phyloP scores from a whole-genome alignment of 2,329 filamentous ascomycete species.

The Phoma sp. region DNA sequence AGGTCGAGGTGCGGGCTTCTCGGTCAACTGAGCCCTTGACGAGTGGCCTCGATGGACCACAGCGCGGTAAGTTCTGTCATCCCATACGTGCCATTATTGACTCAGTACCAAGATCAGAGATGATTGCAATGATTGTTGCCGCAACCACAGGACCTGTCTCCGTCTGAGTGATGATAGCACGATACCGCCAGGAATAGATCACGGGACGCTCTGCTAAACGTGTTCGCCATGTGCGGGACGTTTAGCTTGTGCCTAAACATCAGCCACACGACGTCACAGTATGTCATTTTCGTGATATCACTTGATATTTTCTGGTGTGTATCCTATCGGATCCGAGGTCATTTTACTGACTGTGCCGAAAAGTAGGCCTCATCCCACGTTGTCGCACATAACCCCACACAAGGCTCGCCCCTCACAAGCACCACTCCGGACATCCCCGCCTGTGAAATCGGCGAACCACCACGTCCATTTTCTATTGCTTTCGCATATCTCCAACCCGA shows the following conservation, averaged over 20 bases:
- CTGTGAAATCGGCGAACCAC: constrained; percentile 6
- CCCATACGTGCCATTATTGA: constrained; percentile 5
- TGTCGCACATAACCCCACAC: constrained; percentile 9
- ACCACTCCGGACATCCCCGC: constrained; percentile 9
- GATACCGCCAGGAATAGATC: neutral
- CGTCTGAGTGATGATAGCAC: neutral
- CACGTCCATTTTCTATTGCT: neutral
- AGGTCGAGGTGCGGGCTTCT: constrained; percentile 4
- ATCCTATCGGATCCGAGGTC: neutral
- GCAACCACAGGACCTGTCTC: neutral
- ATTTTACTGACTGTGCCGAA: constrained; percentile 1
- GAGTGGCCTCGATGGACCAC: neutral
- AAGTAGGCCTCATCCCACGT: constrained; percentile 10
- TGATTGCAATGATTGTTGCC: neutral
- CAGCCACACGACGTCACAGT: neutral
- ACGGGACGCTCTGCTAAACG: neutral
- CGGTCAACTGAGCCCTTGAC: constrained; percentile 1
- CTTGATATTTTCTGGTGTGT: neutral
- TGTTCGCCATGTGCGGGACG: neutral
- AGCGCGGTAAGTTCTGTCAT: constrained; percentile 5
- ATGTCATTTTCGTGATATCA: neutral
- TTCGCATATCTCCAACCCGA: neutral
- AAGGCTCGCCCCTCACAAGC: constrained; percentile 10
- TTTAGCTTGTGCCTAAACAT: no score
- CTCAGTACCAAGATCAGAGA: neutral